Evolutionary conservation across 2,329 filamentous ascomycete genomes (phyloP), one percentile per base, ranked within the genome.

Genomic region (Trichoderma harzianum): DNA sequence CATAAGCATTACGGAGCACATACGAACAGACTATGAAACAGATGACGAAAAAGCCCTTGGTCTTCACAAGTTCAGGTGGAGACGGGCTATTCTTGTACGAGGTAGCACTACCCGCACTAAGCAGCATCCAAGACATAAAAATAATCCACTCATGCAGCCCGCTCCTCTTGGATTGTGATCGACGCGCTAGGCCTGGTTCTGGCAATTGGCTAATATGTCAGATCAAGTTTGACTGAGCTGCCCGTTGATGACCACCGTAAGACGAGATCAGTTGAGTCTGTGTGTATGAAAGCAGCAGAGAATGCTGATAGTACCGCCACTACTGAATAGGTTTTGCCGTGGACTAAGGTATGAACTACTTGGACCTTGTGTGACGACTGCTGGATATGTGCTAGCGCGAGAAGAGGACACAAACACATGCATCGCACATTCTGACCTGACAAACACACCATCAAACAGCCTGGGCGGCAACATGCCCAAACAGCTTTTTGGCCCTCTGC

Each of bases 131-230:
- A 12, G 32, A 51, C 36, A 69, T 34, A 71, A 60, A 70, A 43
- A 63, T 55, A 72, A 72, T 68, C 70, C 63, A 72, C 64, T 68
- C 64, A 67, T 67, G 55, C 70, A 67, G 43, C 26, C 32, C 18
- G 70, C 69, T 71, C 47, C 60, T 64, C 68, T 71, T 65, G 69
- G 69, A 71, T 71, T 71, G 60, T 34, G 70, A 72, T 72, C 70
- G 64, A 67, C 70, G 70, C 63, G 24, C 51, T 66, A 61, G 57
- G 64, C 51, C 69, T 63, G 24, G 61, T 71, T 65, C 34, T 71
- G 69, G 47, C 60, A 55, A 71, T 34, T 58, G 51, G 51, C 32
- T 30, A 36, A 47, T 24, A 58, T 71, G 69, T 70, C 58, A 64
- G 68, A 57, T 64, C 47, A 34, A 39, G 47, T 53, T 64, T 64